Evolutionary conservation across 2,329 filamentous ascomycete genomes (phyloP).

Genomic region (Aspergillus ruber): DNA sequence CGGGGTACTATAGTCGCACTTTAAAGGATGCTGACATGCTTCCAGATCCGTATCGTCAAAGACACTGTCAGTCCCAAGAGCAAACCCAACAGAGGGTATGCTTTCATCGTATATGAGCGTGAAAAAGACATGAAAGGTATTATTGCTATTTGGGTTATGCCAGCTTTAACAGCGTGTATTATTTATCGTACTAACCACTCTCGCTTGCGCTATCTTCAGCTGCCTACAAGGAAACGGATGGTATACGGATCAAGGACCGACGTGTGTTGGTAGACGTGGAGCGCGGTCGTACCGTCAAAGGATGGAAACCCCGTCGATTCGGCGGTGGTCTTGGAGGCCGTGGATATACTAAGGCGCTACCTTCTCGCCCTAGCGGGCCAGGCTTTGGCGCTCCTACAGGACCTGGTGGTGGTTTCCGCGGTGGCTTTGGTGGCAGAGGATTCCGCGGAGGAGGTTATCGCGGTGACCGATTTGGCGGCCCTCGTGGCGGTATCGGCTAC

Average conservation of each 20-base stretch:
- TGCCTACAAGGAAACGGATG: conserved; percentile 83
- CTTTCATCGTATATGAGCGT: conserved; percentile 92
- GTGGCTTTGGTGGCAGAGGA: conserved; percentile 48
- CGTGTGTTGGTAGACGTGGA: conserved; percentile 93
- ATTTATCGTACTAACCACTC: conserved; percentile 25
- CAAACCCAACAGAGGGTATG: conserved; percentile 82
- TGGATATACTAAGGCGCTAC: conserved; percentile 78
- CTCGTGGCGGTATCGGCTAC: conserved; percentile 49
- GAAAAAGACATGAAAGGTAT: conserved; percentile 99
- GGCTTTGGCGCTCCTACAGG: conserved; percentile 52
- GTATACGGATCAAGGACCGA: conserved; percentile 85
- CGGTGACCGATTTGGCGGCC: conserved; percentile 46
- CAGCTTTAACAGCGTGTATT: neutral
- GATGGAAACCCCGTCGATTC: conserved; percentile 85
- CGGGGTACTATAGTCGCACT: neutral
- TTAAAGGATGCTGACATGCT: conserved; percentile 12
- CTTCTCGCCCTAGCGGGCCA: conserved; percentile 63
- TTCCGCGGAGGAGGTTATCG: conserved; percentile 46
- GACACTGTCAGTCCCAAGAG: conserved; percentile 63
- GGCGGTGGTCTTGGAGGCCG: conserved; percentile 89
- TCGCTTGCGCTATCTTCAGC: conserved; percentile 50
- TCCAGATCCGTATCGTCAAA: conserved; percentile 77
- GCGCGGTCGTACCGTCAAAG: conserved; percentile 85
- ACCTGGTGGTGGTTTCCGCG: conserved; percentile 52
- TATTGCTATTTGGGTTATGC: conserved; percentile 8